A percentile compares a stretch with the other conserved stretches of the same genome.
Conservation (phyloP, 345 rosid species). For the Gossypium stocksii region DNA sequence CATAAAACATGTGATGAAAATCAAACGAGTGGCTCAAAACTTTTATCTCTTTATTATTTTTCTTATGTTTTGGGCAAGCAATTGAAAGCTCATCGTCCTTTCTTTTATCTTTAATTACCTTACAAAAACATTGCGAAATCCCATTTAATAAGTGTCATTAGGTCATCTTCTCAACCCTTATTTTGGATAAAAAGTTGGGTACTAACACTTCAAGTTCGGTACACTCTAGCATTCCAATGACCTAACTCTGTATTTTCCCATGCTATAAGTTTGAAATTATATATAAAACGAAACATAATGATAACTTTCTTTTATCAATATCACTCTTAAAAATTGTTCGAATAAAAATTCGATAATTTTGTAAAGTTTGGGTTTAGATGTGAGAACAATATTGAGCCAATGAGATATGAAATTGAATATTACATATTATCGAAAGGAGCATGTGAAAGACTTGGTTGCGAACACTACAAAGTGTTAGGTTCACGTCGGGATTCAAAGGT, state of each 20-base stretch:
- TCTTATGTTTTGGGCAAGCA: neutral
- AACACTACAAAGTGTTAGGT: too few species aligned
- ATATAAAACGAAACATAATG: too few species aligned
- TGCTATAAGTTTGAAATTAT: neutral
- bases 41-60: neutral
- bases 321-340: too few species aligned
- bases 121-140: slow-evolving; percentile 17
- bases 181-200: slow-evolving; percentile 19
- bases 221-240: neutral
- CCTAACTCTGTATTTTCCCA: neutral
- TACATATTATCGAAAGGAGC: neutral
- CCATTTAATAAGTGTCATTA: slow-evolving; percentile 7
- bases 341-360: too few species aligned
- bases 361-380: neutral
- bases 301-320: too few species aligned
- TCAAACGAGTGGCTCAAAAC: slow-evolving; percentile 24
- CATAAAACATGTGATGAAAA: slow-evolving; percentile 34
- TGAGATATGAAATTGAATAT: neutral
- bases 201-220: slow-evolving; percentile 13
- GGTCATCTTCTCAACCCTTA: slow-evolving; percentile 2
- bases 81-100: slow-evolving; percentile 1
- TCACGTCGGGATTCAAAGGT: too few species aligned
- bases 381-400: neutral
- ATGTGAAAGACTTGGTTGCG: neutral
- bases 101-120: slow-evolving; percentile 11